phyloP scores from a whole-genome alignment of 2,329 filamentous ascomycete species.

The Taxawa tesnikishii region DNA sequence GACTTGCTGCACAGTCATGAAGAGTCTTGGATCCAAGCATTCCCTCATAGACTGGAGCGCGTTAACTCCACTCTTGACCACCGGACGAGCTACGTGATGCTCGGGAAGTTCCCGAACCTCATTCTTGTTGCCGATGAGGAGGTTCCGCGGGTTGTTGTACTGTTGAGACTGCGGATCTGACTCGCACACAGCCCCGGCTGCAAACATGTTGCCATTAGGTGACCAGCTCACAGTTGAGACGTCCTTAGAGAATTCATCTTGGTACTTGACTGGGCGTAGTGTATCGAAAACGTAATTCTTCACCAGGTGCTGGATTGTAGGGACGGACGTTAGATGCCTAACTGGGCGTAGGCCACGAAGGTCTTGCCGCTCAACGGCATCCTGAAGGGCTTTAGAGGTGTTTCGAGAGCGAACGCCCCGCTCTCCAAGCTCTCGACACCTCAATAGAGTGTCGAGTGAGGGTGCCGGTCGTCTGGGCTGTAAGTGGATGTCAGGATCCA shows the following conservation, averaged over 20 bases:
- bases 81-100: constrained; percentile 35
- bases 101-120: constrained; percentile 40
- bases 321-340: too few species aligned
- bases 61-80: constrained; percentile 26
- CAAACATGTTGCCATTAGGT: constrained; percentile 40
- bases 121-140: constrained; percentile 40
- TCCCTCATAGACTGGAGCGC: constrained; percentile 31
- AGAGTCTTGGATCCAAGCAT: constrained; percentile 40
- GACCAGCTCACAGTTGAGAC: constrained; percentile 46
- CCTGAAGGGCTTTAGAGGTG: too few species aligned
- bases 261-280: constrained; percentile 32
- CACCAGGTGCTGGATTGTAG: too few species aligned
- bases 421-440: too few species aligned
- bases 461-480: too few species aligned
- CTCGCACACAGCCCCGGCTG: constrained; percentile 44
- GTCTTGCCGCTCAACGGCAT: too few species aligned
- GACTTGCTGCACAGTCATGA: constrained; percentile 43
- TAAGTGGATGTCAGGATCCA: too few species aligned
- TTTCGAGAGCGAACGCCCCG: too few species aligned
- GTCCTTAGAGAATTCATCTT: constrained; percentile 47
- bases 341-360: too few species aligned
- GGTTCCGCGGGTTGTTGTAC: constrained; percentile 47
- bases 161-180: constrained; percentile 44
- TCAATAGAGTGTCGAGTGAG: too few species aligned
- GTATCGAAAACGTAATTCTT: constrained; percentile 14